These are phyloP conservation scores for Cinchona pubescens DNA, from an alignment of 257 asterid genomes.

Conservation along the genomic window DNA sequence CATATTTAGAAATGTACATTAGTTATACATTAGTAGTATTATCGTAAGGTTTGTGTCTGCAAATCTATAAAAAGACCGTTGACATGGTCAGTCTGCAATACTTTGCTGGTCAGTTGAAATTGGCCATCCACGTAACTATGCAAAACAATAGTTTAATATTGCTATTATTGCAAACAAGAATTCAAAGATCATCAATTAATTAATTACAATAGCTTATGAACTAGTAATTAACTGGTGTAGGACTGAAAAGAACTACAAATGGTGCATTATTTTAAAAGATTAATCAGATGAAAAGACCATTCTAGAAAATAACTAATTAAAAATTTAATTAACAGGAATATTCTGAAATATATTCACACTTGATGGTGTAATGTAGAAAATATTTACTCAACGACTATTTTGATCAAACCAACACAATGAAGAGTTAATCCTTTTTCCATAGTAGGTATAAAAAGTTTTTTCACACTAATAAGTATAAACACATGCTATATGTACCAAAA, in stretches of 20 bases:
- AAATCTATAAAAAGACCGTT: neutral
- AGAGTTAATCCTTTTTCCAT: too few species aligned
- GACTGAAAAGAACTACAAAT: neutral
- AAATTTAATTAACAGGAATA: neutral
- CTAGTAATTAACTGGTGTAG: neutral
- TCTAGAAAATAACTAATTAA: neutral
- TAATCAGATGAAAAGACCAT: neutral
- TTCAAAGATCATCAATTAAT: neutral
- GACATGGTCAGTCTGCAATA: conserved; percentile 6
- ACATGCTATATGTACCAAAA: too few species aligned
- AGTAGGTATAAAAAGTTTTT: too few species aligned
- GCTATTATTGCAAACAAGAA: neutral
- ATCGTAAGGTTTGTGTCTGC: neutral
- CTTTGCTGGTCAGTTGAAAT: neutral
- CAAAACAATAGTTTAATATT: neutral
- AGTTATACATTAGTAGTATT: neutral
- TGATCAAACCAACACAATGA: neutral
- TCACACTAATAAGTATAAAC: too few species aligned
- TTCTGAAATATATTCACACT: too few species aligned
- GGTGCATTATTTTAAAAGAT: neutral
- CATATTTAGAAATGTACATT: neutral
- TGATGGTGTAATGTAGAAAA: too few species aligned
- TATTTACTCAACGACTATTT: neutral
- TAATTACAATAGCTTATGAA: neutral
- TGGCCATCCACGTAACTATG: neutral